Evolutionary conservation across 345 rosid genomes (phyloP), one percentile per base, ranked within the genome.

Genomic region (Combretum micranthum): DNA sequence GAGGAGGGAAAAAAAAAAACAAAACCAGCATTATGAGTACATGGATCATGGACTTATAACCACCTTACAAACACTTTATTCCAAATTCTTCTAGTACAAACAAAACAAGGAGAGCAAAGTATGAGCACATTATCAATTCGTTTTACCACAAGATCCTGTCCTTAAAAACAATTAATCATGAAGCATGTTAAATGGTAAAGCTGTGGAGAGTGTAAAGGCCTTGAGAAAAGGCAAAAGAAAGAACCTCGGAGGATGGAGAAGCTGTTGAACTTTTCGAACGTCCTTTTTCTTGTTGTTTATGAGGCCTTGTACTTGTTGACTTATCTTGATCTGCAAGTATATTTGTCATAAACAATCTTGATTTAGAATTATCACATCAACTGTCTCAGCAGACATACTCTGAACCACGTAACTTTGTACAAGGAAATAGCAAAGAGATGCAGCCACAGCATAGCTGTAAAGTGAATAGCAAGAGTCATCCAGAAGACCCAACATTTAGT

Each of bases 231-330:
- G 3, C 25, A 48, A 44, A 17, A 60, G 52, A 47, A 61, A 64
- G 37, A 62, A 86, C 96, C 85, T 81, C 80, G 26, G 77, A 61
- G 50, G 78, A 63, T 52, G 59, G 42, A 64, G 80, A 64, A 26
- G 77, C 56, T 20, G 70, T 46, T 56, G 62, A 66, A 66, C 66
- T 70, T 63, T 42, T 63, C 43, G 81, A 69, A 66, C 52, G 77
- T 65, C 69, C 70, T 60, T 68, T 70, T 59, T 86, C 83, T 45
- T 62, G 72, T 50, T 81, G 77, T 68, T 67, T 75, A 62, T 62
- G 69, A 53, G 73, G 52, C 61, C 76, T 81, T 62, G 49, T 73
- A 55, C 72, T 56, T 25, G 65, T 42, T 32, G 70, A 70, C 55
- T 59, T 47, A 61, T 67, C 75, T 68, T 65, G 67, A 74, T 74